A percentile compares a stretch with the other conserved stretches of the same genome.
Conservation (phyloP, 441 rosid species). For the Pelargonium australe region DNA sequence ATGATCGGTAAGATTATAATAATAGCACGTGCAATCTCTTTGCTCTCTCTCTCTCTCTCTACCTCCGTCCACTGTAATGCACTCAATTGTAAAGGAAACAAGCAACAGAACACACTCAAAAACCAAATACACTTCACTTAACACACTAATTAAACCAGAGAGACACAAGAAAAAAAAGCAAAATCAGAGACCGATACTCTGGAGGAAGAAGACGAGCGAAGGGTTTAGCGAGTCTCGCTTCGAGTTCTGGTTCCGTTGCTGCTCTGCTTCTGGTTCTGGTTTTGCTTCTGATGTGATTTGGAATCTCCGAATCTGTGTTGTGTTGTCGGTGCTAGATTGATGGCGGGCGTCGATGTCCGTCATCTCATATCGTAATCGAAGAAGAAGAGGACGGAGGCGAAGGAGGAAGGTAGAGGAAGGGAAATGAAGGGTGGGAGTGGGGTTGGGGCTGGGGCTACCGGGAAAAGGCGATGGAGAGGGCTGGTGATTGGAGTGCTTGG, state of each 20-base stretch:
- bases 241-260: background rate
- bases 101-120: background rate
- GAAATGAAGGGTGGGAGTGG: constrained; percentile 52
- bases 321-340: constrained; percentile 1
- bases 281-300: constrained; percentile 1
- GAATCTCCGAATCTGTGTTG: background rate
- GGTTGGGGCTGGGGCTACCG: constrained; percentile 32
- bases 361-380: constrained; percentile 3
- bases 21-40: constrained; percentile 1
- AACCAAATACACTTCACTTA: background rate
- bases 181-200: background rate
- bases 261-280: background rate
- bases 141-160: no score
- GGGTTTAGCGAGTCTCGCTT: background rate
- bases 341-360: constrained; percentile 10
- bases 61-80: background rate
- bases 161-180: background rate
- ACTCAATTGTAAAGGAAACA: background rate
- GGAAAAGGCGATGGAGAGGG: constrained; percentile 63
- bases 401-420: constrained; percentile 6
- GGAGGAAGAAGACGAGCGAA: background rate
- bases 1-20: background rate
- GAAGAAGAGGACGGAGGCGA: background rate
- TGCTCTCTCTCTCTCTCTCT: background rate
- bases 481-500: constrained; percentile 64